Base-by-base conservation (phyloP, 176 grass and related monocot species). In the Cenchrus fungigraminus region DNA sequence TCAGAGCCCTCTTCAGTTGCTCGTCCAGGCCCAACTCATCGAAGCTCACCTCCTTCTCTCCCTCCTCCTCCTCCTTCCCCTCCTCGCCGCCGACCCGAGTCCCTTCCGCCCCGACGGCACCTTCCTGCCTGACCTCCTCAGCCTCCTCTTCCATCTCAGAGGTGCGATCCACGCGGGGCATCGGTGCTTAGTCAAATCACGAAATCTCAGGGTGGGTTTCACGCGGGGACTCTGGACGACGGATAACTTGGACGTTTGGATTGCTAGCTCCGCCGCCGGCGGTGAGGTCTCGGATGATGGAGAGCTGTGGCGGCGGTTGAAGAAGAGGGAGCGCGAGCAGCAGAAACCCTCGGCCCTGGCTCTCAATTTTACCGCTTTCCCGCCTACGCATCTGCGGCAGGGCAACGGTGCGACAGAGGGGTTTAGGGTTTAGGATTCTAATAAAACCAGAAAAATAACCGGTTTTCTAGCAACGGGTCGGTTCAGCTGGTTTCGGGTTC, bases 21-120 rank as follows among this genome's bases (percentile, higher is more conserved):
- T 93, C 93, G 56, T 98, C 95, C 55, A 98, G 68, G 22, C 95
- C 91, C 15, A 98, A 83, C 70, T 91, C 87, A 25, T 98, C 93
- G 40, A 98, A 93, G 80, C 63, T 82, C 42, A 93, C 77, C 16
- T 93, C 91, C 74, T 85, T 84, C 52, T 91, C 91, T 80, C 83
- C 80, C 31, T 91, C 86, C 44, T 84, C 68, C 1, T 44, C 45
- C n/a, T 71, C 60, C 61, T 76, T 45, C n/a, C 71, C 60, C 61
- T 76, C 74, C 37, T 58, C 73, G 40, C 55, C 22, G 14, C 37
- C 55, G 14, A 12, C 45, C 7, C 28, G 77, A 1, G 6, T 51
- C 4, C 8, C 32, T 15, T 52, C 77, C 45, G 5, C 22, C 22
- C 74, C 52, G n/a, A 12, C 63, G 19, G 49, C 29, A 12, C 47